phyloP scores from a whole-genome alignment of 768 basidiomycete species.

The Hygrocybe coccinea region DNA sequence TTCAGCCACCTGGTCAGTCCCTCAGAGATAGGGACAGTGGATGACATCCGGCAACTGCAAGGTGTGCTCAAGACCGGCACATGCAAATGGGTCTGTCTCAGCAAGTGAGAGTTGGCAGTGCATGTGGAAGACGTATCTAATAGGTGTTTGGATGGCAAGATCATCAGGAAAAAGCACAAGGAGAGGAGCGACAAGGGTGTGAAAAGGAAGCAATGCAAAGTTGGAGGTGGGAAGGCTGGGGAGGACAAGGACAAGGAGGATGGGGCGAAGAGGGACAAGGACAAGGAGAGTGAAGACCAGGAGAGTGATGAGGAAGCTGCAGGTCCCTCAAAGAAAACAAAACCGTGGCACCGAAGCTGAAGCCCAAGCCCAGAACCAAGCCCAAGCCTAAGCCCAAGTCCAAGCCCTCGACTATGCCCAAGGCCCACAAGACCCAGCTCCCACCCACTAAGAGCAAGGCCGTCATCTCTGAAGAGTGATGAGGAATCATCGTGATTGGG shows the following conservation, averaged over 20 bases:
- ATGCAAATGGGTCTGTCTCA: neutral
- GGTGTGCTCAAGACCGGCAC: neutral
- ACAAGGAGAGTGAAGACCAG: neutral
- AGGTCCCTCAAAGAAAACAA: neutral
- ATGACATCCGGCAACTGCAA: neutral
- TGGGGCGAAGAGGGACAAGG: constrained; percentile 1
- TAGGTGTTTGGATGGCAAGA: neutral
- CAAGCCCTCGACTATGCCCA: no score
- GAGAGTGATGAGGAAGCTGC: neutral
- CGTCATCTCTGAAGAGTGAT: no score
- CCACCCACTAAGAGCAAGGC: no score
- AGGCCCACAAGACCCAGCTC: no score
- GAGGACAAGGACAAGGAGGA: no score
- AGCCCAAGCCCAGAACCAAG: no score
- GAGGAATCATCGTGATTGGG: no score
- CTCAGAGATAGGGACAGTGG: neutral
- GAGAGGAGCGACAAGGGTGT: neutral
- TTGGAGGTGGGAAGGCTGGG: no score
- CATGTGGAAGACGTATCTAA: neutral
- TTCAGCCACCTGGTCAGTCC: neutral
- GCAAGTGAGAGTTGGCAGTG: neutral
- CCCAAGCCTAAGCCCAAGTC: no score
- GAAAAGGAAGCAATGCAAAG: neutral
- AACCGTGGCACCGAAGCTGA: no score
- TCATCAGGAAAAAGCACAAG: neutral